Evolutionary conservation across 2,329 filamentous ascomycete species (phyloP).

Genomic region (Triangularia setosa): DNA sequence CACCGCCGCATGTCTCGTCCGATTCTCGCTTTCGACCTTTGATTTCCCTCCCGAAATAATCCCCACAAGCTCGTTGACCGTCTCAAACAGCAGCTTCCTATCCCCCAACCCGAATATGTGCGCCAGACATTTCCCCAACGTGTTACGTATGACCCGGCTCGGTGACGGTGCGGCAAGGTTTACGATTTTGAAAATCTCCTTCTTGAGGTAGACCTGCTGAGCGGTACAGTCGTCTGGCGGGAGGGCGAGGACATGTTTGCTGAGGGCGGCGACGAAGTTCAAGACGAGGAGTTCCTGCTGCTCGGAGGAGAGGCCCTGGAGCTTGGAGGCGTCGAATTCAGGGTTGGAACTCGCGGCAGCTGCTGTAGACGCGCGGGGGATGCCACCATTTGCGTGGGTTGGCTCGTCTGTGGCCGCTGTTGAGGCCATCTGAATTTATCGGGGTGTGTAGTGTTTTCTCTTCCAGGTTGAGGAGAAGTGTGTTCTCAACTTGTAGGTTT

Average conservation of each 20-base stretch:
- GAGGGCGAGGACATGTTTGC: slow-evolving; percentile 72
- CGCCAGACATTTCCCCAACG: slow-evolving; percentile 77
- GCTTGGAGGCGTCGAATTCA: slow-evolving; percentile 85
- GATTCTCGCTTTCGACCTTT: slow-evolving; percentile 70
- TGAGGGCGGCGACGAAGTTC: slow-evolving; percentile 79
- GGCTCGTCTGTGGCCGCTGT: slow-evolving; percentile 26
- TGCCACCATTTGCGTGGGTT: slow-evolving; percentile 35
- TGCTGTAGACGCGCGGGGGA: slow-evolving; percentile 28
- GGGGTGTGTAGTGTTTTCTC: background rate
- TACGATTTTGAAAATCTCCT: slow-evolving; percentile 90
- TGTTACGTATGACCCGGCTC: slow-evolving; percentile 84
- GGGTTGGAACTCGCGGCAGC: slow-evolving; percentile 52
- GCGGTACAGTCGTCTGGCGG: slow-evolving; percentile 76
- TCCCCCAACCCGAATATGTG: slow-evolving; percentile 82
- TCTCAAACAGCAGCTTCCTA: slow-evolving; percentile 88
- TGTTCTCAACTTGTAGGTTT: background rate
- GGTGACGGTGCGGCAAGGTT: slow-evolving; percentile 76
- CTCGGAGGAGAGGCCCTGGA: slow-evolving; percentile 83
- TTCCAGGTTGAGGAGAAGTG: background rate
- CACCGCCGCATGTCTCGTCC: slow-evolving; percentile 81
- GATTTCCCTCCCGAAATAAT: slow-evolving; percentile 71
- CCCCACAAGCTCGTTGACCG: slow-evolving; percentile 78
- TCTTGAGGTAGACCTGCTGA: slow-evolving; percentile 89
- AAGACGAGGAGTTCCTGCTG: slow-evolving; percentile 94
- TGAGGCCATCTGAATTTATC: slow-evolving; percentile 22